Base-by-base conservation (phyloP, 2,329 filamentous ascomycete species). In the Penicillium verrucosum region DNA sequence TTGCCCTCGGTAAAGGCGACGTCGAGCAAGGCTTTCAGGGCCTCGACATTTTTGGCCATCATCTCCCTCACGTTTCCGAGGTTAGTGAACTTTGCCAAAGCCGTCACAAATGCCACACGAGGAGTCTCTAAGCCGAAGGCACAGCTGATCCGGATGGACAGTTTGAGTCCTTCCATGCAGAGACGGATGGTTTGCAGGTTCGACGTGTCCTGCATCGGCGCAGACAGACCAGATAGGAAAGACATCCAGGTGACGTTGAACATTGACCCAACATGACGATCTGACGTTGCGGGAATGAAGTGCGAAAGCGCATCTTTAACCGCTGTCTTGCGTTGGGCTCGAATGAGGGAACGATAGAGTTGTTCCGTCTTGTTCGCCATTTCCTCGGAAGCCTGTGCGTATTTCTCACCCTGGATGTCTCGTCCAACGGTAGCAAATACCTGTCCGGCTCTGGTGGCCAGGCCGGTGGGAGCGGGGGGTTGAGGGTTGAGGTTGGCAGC, bases 211-310 rank as follows among this genome's bases (percentile, higher is more conserved):
- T 97, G 94, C 72, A 94, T 92, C 65, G 95, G 90, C 49, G 90
- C 92, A 1, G 93, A 97, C 27, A 99, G 82, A 0, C 92, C 92
- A 5, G 93, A 97, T 68, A 99, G 89, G 74, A 97, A 95, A 10
- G 93, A 96, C 93, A 97, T 99, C 94, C 94, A 99, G 0, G 92
- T 95, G 25, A 96, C 92, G 67, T 96, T 92, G 70, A 99, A 97
- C 94, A 99, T 99, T 0, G 94, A 92, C 0, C 94, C 94, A 48
- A 97, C 89, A 72, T 99, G 94, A 66, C 91, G 93, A 72, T 91
- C 92, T 0, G 92, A 97, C 1, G 91, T 94, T 4, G 94, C 94
- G 1, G 91, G 89, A 53, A 99, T 95, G 74, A 94, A 99, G 56
- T 79, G 86, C 76, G 81, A 87, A 67, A 74, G 75, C n/a, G 78